Conservation (phyloP, 495 filamentous ascomycete genomes). For the Apiosordaria backusii region DNA sequence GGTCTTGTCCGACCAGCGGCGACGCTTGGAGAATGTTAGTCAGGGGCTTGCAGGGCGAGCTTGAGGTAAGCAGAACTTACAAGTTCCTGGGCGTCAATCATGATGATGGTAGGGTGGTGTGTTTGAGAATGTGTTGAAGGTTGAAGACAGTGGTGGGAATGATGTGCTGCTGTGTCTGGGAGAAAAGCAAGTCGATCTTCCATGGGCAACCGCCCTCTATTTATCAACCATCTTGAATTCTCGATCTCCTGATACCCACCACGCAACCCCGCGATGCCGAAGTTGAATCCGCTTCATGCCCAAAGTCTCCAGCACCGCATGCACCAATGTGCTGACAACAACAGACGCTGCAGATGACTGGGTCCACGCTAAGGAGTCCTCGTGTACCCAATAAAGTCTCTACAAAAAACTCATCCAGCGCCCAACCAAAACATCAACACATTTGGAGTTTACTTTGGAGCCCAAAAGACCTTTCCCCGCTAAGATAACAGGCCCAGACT, state of each 20-base stretch:
- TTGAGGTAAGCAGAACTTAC: conserved; percentile 4
- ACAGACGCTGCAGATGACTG: not conserved
- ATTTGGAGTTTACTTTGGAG: not conserved
- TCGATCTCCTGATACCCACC: not conserved
- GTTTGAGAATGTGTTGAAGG: not conserved
- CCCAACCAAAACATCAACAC: not conserved
- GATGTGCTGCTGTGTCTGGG: not conserved
- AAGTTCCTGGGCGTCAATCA: conserved; percentile 17
- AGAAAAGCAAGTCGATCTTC: not conserved
- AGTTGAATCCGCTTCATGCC: not conserved
- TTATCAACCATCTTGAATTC: not conserved
- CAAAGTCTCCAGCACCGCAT: not conserved
- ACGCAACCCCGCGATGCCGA: not conserved
- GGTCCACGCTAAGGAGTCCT: not conserved
- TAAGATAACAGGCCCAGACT: not conserved
- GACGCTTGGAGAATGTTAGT: conserved; percentile 19
- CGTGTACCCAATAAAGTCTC: not conserved
- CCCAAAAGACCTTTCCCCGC: not conserved
- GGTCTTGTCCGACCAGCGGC: conserved; percentile 25
- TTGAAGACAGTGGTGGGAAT: not conserved
- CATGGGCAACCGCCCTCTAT: not conserved
- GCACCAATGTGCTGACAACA: not conserved
- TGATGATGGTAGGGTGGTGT: not conserved
- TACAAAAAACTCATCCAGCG: not conserved
- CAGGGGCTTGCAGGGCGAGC: not conserved